Percentiles rank a stretch among this genome's conserved stretches.
Conservation (phyloP, 1,284 basidiomycete genomes). For the Leucoagaricus sp. region DNA sequence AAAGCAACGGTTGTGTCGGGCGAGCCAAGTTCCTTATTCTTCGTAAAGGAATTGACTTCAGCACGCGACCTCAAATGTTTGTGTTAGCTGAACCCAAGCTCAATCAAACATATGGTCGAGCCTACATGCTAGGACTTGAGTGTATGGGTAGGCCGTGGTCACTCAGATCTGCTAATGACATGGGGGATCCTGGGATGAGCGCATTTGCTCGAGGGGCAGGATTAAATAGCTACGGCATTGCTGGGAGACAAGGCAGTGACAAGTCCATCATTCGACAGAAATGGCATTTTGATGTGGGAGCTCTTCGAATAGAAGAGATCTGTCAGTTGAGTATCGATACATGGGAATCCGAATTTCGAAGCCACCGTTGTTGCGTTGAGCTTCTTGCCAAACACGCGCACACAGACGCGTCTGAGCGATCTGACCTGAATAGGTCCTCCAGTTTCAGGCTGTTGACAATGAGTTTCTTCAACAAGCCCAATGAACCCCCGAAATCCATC, state of each 20-base stretch:
- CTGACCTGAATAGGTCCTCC: neutral
- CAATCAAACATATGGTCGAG: neutral
- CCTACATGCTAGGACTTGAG: neutral
- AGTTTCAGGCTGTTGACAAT: conserved; percentile 11
- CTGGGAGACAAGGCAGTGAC: neutral
- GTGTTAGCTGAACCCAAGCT: too few relatives aligned
- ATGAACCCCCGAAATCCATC: neutral
- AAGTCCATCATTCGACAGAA: too few relatives aligned
- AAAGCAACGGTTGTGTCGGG: neutral
- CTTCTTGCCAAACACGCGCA: conserved; percentile 19
- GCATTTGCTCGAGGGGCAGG: too few relatives aligned
- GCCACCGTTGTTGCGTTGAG: conserved; percentile 3
- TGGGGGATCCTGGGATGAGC: too few relatives aligned
- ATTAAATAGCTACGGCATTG: too few relatives aligned
- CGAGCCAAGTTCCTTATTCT: too few relatives aligned
- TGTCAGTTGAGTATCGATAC: too few relatives aligned
- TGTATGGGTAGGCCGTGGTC: neutral
- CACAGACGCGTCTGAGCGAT: conserved; percentile 14
- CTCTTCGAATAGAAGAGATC: neutral
- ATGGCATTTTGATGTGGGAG: neutral
- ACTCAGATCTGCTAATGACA: too few relatives aligned
- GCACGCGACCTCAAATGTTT: neutral
- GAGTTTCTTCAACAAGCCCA: conserved; percentile 18
- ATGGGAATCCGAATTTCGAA: too few relatives aligned
- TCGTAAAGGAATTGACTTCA: neutral